These are phyloP conservation scores for Tetrapisispora phaffii DNA, from an alignment of 805 yeast genomes.

Conservation along the genomic window DNA sequence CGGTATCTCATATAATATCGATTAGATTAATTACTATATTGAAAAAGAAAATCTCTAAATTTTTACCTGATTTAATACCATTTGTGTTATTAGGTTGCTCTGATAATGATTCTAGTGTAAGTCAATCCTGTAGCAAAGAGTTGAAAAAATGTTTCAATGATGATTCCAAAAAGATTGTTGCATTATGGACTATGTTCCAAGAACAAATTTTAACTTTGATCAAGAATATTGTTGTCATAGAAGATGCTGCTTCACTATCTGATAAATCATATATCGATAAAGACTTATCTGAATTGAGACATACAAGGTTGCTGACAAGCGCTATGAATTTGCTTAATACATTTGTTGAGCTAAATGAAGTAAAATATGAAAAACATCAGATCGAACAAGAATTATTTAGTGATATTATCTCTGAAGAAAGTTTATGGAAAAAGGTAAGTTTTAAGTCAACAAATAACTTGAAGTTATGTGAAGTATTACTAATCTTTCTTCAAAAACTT, in stretches of 20 bases:
- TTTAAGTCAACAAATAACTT: slow-evolving; percentile 32
- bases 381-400: slow-evolving; percentile 12
- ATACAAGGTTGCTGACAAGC: slow-evolving; percentile 44
- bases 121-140: slow-evolving; percentile 38
- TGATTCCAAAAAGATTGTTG: slow-evolving; percentile 42
- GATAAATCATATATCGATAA: slow-evolving; percentile 62
- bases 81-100: slow-evolving; percentile 61
- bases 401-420: slow-evolving; percentile 34
- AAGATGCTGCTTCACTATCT: slow-evolving; percentile 53
- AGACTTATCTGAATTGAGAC: slow-evolving; percentile 59
- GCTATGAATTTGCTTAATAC: slow-evolving; percentile 40
- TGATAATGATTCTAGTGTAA: slow-evolving; percentile 59
- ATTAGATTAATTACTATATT: slow-evolving; percentile 40
- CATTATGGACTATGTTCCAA: slow-evolving; percentile 52
- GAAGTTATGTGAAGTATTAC: slow-evolving; percentile 34
- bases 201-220: slow-evolving; percentile 47
- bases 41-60: slow-evolving; percentile 51
- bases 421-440: slow-evolving; percentile 35
- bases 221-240: slow-evolving; percentile 42
- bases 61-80: slow-evolving; percentile 63
- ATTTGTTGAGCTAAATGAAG: slow-evolving; percentile 14
- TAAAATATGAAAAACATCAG: slow-evolving; percentile 7
- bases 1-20: slow-evolving; percentile 54
- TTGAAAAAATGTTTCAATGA: slow-evolving; percentile 48
- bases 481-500: slow-evolving; percentile 31